Percentiles rank a stretch among this genome's conserved stretches.
phyloP scores from a whole-genome alignment of 177 flowering plant species.

The Telopea speciosissima region DNA sequence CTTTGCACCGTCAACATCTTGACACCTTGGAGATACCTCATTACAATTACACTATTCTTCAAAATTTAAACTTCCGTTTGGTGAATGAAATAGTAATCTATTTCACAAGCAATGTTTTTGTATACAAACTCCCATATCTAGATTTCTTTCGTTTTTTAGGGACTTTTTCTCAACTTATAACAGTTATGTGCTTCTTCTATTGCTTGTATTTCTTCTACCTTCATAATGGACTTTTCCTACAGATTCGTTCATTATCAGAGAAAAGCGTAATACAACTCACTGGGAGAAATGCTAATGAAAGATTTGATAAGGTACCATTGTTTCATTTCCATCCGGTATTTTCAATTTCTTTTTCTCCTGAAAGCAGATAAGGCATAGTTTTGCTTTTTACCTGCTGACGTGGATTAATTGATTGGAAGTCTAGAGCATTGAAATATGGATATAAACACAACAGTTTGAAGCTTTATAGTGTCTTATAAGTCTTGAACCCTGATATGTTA shows the following conservation, averaged over 20 bases:
- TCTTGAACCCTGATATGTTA: neutral
- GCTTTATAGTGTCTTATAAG: neutral
- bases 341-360: neutral
- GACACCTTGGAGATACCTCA: neutral
- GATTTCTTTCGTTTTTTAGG: too few relatives aligned
- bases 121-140: neutral
- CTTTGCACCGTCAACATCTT: too few relatives aligned
- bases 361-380: neutral
- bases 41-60: neutral
- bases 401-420: neutral
- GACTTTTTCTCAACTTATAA: too few relatives aligned
- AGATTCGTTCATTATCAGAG: conserved; percentile 34
- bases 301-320: conserved; percentile 36
- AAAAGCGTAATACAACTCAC: conserved; percentile 32
- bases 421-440: neutral
- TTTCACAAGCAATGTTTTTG: neutral
- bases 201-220: neutral
- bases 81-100: neutral
- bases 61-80: neutral
- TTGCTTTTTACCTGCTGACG: neutral
- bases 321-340: neutral
- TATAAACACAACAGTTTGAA: neutral
- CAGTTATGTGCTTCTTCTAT: neutral
- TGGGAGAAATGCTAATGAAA: conserved; percentile 36
- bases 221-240: neutral